A percentile compares a stretch with the other conserved stretches of the same genome.
Evolutionary conservation across 2,329 filamentous ascomycete species (phyloP).

Genomic region (Fusarium marasasianum): DNA sequence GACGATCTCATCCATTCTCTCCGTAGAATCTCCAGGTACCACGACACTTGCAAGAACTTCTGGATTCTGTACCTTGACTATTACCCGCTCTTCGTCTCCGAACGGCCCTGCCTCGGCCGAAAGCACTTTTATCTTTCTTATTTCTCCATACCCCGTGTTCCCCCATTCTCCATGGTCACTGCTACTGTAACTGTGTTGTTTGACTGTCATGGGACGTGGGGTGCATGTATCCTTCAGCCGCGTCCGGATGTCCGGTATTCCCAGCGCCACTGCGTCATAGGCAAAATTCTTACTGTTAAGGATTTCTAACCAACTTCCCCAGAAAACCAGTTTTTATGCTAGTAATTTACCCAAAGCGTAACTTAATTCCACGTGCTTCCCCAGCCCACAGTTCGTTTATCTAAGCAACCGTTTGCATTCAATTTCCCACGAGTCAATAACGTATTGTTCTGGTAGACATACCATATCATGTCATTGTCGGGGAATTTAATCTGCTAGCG

Average conservation of each 20-base stretch:
- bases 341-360: neutral
- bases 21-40: neutral
- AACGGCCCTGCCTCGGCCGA: constrained; percentile 35
- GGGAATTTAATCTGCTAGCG: constrained; percentile 2
- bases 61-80: neutral
- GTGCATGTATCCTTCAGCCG: constrained; percentile 1
- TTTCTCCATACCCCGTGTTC: constrained; percentile 9
- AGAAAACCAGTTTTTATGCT: constrained; percentile 16
- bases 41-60: neutral
- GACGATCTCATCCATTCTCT: neutral
- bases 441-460: rapidly evolving
- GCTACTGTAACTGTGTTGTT: neutral
- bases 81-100: constrained; percentile 1
- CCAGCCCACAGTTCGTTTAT: neutral
- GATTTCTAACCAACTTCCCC: neutral
- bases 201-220: neutral
- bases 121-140: neutral
- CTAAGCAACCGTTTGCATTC: neutral
- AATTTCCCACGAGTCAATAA: neutral
- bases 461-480: neutral
- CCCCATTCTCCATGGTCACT: neutral
- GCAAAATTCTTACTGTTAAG: neutral
- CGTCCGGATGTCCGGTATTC: neutral
- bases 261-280: constrained; percentile 25
- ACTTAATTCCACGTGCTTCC: neutral